Conservation (phyloP, 192 early-diverging fungal genomes). For the Backusella tuberculispora region DNA sequence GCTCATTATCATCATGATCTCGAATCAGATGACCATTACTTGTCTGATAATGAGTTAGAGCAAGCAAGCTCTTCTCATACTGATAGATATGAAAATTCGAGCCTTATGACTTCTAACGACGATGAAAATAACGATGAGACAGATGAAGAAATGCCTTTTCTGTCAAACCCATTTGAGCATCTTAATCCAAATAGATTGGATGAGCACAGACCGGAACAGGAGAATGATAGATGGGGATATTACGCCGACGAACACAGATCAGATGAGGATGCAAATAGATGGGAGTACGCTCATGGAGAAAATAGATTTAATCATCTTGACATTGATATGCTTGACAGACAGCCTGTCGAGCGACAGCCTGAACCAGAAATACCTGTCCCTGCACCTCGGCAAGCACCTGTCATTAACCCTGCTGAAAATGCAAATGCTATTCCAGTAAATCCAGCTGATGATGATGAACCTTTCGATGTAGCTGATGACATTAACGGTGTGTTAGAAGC, state of each 20-base stretch:
- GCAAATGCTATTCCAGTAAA: not conserved
- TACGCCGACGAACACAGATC: not conserved
- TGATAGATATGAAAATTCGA: not conserved
- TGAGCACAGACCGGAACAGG: not conserved
- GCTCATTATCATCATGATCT: not conserved
- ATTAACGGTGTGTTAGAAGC: conserved; percentile 83
- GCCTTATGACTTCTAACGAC: not conserved
- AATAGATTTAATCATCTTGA: not conserved
- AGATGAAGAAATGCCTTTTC: conserved; percentile 7
- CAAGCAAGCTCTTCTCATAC: not conserved
- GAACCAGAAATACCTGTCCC: not conserved
- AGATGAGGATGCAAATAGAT: conserved; percentile 4
- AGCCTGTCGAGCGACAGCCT: not conserved
- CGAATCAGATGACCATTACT: not conserved
- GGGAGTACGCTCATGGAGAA: not conserved
- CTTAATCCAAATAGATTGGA: not conserved
- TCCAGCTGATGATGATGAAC: conserved; percentile 44
- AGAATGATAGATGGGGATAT: not conserved
- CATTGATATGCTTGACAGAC: not conserved
- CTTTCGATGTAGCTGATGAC: conserved; percentile 65
- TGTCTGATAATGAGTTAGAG: conserved; percentile 2
- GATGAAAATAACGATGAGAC: conserved; percentile 4
- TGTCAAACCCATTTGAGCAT: not conserved
- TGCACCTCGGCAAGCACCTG: not conserved
- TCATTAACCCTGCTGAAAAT: not conserved